Evolutionary conservation across 208 protist genomes (phyloP), one percentile per base, ranked within the genome.

Genomic region (Trypanosoma lewisi): DNA sequence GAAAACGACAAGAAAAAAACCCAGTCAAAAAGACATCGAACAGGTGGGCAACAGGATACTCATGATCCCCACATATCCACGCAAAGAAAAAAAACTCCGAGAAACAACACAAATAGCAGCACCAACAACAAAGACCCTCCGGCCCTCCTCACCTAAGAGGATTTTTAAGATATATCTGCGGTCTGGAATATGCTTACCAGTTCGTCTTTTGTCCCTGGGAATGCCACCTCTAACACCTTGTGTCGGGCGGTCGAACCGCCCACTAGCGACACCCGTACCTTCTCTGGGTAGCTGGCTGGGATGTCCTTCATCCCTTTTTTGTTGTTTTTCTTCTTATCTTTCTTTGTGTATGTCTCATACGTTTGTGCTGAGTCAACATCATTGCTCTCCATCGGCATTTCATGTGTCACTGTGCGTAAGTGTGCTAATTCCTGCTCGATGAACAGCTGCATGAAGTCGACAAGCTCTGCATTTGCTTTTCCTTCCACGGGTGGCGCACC

Each of bases 401-500:
- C 21, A 42, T 7, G 36, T 34, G 27, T 56, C 16, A 17, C 21
- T 12, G 44, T 39, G 16, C 44, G 60, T 76, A 42, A 34, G 55
- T 66, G n/a, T 55, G 30, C 52, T 23, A 81, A 48, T 33, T 82
- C 67, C 2, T 53, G 42, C 58, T 85, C 75, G 2, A 93, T 42
- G 8, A 75, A 21, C 33, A 74, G 69, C 30, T 85, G 75, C 30
- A 92, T 56, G 59, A 86, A 95, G 30, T 80, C 68, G 0, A 88
- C 49, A 2, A 95, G 85, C 49, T 89, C 89, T 37, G 58, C 72
- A 61, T 95, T 95, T 1, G 89, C 89, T 55, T 87, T 76, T 36
- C 89, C 89, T 14, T 89, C 85, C 28, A 88, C 77, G 12, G 89
- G 85, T 14, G 83, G 85, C 0, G 89, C 89, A 4, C 78, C 83